These are phyloP conservation scores for Luffa acutangula DNA, from an alignment of 306 rosid genomes.

Conservation along the genomic window DNA sequence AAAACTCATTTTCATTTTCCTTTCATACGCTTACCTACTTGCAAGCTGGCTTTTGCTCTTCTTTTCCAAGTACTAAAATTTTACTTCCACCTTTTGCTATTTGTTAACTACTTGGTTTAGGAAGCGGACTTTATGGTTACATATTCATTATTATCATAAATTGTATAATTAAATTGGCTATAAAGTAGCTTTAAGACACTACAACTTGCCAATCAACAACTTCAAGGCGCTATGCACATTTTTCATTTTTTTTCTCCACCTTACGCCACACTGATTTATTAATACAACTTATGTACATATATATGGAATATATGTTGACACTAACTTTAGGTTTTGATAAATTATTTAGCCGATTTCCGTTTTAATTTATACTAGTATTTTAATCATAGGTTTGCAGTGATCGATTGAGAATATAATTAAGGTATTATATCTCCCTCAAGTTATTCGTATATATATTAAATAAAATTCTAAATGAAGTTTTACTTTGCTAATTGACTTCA, in stretches of 20 bases:
- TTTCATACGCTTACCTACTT: not conserved
- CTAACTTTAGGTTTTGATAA: no score
- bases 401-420: no score
- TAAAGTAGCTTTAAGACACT: not conserved
- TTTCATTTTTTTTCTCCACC: no score
- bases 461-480: no score
- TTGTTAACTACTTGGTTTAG: not conserved
- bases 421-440: not conserved
- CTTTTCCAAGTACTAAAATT: not conserved
- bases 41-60: conserved; percentile 3
- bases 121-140: not conserved
- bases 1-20: not conserved
- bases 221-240: not conserved
- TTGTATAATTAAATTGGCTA: not conserved
- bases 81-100: not conserved
- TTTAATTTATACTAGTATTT: no score
- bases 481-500: no score
- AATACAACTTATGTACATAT: no score
- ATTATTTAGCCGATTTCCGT: no score
- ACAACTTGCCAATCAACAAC: not conserved
- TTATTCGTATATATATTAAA: no score
- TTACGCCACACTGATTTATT: no score
- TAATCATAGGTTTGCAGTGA: no score
- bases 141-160: not conserved
- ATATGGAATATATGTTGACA: no score